Conservation (phyloP, 176 grass and related monocot species). For the Phoenix dactylifera region DNA sequence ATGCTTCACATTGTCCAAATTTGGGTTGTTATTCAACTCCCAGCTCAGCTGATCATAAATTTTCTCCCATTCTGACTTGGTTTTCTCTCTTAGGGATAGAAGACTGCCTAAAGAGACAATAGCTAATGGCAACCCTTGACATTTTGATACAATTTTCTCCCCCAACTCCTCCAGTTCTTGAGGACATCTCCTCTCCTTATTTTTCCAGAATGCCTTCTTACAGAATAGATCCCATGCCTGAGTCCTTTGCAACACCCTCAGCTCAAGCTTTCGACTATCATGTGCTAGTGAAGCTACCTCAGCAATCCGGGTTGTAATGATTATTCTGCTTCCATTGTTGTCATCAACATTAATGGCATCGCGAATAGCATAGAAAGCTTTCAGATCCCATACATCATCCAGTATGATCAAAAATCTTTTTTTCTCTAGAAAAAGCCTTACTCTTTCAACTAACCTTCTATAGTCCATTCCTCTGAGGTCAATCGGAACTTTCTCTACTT, state of each 20-base stretch:
- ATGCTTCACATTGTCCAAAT: slow-evolving; percentile 20
- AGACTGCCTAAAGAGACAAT: slow-evolving; percentile 33
- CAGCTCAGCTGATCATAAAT: slow-evolving; percentile 29
- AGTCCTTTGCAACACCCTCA: slow-evolving; percentile 4
- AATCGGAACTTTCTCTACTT: neutral
- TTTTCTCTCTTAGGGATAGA: neutral
- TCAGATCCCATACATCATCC: slow-evolving; percentile 30
- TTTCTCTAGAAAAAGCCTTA: neutral
- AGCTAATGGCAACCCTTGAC: slow-evolving; percentile 44
- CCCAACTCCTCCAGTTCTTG: slow-evolving; percentile 6
- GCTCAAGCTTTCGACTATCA: slow-evolving; percentile 15
- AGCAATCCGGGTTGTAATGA: slow-evolving; percentile 18
- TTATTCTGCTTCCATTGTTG: slow-evolving; percentile 11
- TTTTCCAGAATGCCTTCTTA: slow-evolving; percentile 26
- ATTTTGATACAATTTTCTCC: slow-evolving; percentile 24
- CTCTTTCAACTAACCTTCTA: slow-evolving; percentile 2
- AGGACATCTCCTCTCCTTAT: slow-evolving; percentile 17
- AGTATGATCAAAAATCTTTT: slow-evolving; percentile 30
- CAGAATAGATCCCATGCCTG: slow-evolving; percentile 36
- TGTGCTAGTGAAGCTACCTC: slow-evolving; percentile 29
- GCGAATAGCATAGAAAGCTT: neutral
- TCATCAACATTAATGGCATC: neutral
- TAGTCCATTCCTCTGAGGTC: neutral
- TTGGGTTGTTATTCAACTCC: slow-evolving; percentile 33
- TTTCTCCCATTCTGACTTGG: slow-evolving; percentile 15